Percentiles rank a stretch among this genome's conserved stretches.
Conservation (phyloP, 2,329 filamentous ascomycete species). For the Penicillium sp. region DNA sequence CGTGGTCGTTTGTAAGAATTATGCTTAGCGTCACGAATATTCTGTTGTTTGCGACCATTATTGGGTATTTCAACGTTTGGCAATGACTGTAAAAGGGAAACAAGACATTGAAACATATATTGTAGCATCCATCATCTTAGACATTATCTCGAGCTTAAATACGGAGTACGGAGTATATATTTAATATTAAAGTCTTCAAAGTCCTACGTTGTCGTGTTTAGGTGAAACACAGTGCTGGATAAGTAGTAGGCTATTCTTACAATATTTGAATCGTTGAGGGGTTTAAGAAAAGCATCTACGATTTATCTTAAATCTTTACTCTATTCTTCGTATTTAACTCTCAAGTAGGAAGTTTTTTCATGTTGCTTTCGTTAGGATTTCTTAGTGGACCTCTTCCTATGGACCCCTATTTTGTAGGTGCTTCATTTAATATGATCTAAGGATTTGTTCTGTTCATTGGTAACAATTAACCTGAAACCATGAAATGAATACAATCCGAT, state of each 20-base stretch:
- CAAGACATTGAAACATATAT: neutral
- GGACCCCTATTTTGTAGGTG: constrained; percentile 1
- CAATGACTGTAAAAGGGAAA: neutral
- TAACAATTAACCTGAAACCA: constrained; percentile 3
- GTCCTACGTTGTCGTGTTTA: neutral
- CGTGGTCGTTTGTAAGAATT: neutral
- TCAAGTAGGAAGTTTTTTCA: neutral
- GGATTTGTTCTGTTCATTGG: neutral
- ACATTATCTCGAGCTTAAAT: neutral
- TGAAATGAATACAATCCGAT: neutral
- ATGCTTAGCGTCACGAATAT: neutral
- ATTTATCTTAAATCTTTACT: neutral
- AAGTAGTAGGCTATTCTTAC: neutral
- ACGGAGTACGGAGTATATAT: too few relatives aligned
- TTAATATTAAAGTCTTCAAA: neutral
- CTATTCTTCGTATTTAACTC: neutral
- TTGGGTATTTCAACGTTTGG: too few relatives aligned
- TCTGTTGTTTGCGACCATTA: neutral
- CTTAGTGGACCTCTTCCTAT: neutral
- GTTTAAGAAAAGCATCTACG: neutral
- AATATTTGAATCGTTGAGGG: neutral
- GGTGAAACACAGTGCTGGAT: neutral
- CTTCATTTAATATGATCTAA: neutral
- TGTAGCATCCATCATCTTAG: neutral
- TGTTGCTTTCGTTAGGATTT: neutral